phyloP scores from a whole-genome alignment of 2,329 filamentous ascomycete species.

The Aspergillus sp. region DNA sequence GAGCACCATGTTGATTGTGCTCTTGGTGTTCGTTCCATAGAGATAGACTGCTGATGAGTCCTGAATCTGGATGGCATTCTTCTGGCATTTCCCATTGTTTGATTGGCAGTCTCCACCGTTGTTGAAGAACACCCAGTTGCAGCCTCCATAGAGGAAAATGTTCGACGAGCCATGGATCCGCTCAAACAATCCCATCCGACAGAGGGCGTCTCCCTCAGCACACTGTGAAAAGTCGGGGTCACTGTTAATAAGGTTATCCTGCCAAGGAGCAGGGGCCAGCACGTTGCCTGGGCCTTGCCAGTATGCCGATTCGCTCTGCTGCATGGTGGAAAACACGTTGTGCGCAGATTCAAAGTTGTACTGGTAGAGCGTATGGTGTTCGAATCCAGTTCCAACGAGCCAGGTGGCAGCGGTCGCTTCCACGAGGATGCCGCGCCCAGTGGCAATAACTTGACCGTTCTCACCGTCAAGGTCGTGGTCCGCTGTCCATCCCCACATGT shows the following conservation, averaged over 20 bases:
- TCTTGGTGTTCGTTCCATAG: slow-evolving; percentile 32
- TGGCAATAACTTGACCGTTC: slow-evolving; percentile 30
- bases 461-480: slow-evolving; percentile 50
- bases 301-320: slow-evolving; percentile 36
- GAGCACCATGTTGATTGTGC: slow-evolving; percentile 31
- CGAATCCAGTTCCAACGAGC: slow-evolving; percentile 48
- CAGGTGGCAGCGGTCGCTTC: slow-evolving; percentile 46
- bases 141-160: slow-evolving; percentile 40
- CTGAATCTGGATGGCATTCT: slow-evolving; percentile 33
- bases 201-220: slow-evolving; percentile 29
- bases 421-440: slow-evolving; percentile 42
- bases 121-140: slow-evolving; percentile 44
- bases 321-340: slow-evolving; percentile 42
- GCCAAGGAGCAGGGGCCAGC: slow-evolving; percentile 31
- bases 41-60: slow-evolving; percentile 28
- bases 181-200: slow-evolving; percentile 38
- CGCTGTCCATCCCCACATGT: slow-evolving; percentile 52
- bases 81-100: slow-evolving; percentile 38
- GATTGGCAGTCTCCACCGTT: slow-evolving; percentile 31
- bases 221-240: slow-evolving; percentile 32
- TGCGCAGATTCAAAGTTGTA: slow-evolving; percentile 47
- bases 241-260: slow-evolving; percentile 17
- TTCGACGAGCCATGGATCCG: slow-evolving; percentile 29
- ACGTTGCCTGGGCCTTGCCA: slow-evolving; percentile 32
- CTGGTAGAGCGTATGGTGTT: slow-evolving; percentile 50